Evolutionary conservation across 768 basidiomycete species (phyloP).

Genomic region (Collybiopsis confluens): DNA sequence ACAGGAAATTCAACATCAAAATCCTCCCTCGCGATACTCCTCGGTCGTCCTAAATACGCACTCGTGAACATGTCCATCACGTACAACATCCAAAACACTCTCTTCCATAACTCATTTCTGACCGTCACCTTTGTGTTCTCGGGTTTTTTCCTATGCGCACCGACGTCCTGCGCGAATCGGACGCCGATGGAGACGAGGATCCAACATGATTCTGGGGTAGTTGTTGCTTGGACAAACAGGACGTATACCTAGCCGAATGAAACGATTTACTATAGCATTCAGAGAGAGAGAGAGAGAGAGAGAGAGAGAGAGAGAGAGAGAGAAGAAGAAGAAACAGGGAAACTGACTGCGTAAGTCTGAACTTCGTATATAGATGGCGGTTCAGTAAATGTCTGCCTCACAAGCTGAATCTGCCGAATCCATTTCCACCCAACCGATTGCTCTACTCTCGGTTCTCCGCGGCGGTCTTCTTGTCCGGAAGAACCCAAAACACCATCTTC

Average conservation of each 20-base stretch:
- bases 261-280: too few species aligned
- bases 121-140: conserved; percentile 20
- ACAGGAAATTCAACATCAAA: conserved; percentile 59
- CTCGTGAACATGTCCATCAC: conserved; percentile 19
- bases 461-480: too few species aligned
- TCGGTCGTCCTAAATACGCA: conserved; percentile 47
- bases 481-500: too few species aligned
- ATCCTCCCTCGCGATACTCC: conserved; percentile 32
- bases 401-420: too few species aligned
- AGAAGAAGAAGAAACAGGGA: too few species aligned
- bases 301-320: too few species aligned
- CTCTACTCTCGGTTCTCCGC: too few species aligned
- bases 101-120: conserved; percentile 61
- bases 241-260: conserved; percentile 43
- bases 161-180: conserved; percentile 46
- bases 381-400: too few species aligned
- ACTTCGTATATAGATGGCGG: too few species aligned
- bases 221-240: conserved; percentile 39
- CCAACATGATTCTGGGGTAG: conserved; percentile 39
- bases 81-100: conserved; percentile 42
- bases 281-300: too few species aligned
- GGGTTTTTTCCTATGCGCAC: conserved; percentile 13
- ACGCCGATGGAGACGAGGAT: conserved; percentile 41
- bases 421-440: too few species aligned
- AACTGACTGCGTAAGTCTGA: too few species aligned